Conservation (phyloP, 805 yeast species). For the Candida nanaspora region DNA sequence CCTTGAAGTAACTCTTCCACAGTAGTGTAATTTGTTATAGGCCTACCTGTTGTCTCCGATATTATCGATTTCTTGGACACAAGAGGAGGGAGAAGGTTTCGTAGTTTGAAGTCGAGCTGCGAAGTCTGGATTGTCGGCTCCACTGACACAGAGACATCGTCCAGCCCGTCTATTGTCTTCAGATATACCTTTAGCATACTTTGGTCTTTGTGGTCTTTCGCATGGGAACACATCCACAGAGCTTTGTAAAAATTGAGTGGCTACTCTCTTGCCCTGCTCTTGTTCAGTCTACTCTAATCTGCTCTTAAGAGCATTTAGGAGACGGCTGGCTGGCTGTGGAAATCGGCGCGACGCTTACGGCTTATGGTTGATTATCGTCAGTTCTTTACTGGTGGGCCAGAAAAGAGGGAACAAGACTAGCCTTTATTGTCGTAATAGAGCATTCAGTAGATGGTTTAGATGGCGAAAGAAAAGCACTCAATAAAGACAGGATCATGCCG, state of each 20-base stretch:
- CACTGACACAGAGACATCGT: conserved; percentile 2
- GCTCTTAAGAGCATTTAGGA: too few species aligned
- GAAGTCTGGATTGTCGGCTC: background rate
- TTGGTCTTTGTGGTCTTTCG: too few species aligned
- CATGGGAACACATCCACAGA: too few species aligned
- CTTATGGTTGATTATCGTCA: background rate
- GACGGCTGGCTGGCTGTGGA: too few species aligned
- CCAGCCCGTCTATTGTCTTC: conserved; percentile 10
- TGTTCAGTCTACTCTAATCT: too few species aligned
- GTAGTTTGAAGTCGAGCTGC: conserved; percentile 3
- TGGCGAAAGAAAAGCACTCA: too few species aligned
- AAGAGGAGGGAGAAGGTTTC: conserved; percentile 5
- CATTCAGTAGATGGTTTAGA: too few species aligned
- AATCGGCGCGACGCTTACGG: background rate
- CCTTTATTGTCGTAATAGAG: background rate
- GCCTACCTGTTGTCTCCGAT: conserved; percentile 8
- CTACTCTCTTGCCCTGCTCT: too few species aligned
- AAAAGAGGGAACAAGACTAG: background rate
- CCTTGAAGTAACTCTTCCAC: conserved; percentile 4
- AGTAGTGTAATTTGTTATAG: conserved; percentile 2
- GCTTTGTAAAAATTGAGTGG: too few species aligned
- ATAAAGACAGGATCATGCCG: too few species aligned
- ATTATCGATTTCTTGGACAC: conserved; percentile 9
- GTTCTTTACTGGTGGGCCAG: background rate
- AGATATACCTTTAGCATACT: conserved; percentile 7